Conservation (phyloP, 176 grass and related monocot genomes). For the Thinopyrum elongatum region DNA sequence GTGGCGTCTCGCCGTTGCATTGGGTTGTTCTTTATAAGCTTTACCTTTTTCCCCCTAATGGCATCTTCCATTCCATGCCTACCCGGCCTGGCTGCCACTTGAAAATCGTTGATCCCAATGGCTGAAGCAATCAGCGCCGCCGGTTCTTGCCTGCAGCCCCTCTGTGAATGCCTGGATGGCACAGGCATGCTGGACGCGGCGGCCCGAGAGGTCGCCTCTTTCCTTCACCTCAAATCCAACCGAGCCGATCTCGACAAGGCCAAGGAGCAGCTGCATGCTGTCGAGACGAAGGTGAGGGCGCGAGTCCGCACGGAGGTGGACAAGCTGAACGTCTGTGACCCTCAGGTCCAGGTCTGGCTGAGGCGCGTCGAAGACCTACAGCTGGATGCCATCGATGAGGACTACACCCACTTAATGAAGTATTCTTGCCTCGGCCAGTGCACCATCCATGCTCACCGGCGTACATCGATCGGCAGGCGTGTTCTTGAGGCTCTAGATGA, state of each 20-base stretch:
- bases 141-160: conserved; percentile 17
- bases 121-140: conserved; percentile 3
- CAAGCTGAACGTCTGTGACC: conserved; percentile 41
- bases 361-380: conserved; percentile 25
- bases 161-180: conserved; percentile 28
- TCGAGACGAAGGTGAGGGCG: neutral
- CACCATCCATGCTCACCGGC: conserved; percentile 26
- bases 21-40: conserved; percentile 1
- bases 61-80: conserved; percentile 9
- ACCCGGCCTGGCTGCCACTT: neutral
- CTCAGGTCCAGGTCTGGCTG: conserved; percentile 50
- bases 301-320: neutral
- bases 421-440: conserved; percentile 42
- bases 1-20: neutral
- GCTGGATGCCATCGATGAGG: conserved; percentile 28
- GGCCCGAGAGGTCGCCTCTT: conserved; percentile 20
- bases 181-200: conserved; percentile 17
- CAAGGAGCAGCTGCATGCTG: neutral
- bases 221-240: conserved; percentile 44
- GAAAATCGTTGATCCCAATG: neutral
- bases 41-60: neutral
- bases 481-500: conserved; percentile 32
- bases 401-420: neutral
- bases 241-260: conserved; percentile 30
- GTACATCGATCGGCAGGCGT: conserved; percentile 32